These are phyloP conservation scores for Dactylellina leptospora DNA, from an alignment of 2,329 filamentous ascomycete genomes.

Conservation along the genomic window DNA sequence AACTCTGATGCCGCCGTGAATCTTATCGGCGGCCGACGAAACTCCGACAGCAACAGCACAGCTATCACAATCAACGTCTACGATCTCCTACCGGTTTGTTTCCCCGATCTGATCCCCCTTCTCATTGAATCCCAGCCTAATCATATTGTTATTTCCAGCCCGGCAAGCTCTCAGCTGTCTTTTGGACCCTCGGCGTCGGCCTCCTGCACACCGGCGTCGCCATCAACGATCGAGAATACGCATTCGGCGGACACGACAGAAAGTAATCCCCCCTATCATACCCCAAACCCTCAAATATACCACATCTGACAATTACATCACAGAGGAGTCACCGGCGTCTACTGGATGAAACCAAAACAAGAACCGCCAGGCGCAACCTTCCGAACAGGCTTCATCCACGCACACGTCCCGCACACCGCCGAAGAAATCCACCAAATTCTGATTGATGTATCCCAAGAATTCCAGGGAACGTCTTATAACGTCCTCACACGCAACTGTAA, in stretches of 20 bases:
- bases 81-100: constrained; percentile 73
- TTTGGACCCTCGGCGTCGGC: constrained; percentile 80
- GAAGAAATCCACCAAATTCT: constrained; percentile 77
- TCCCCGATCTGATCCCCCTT: constrained; percentile 53
- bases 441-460: constrained; percentile 73
- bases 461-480: constrained; percentile 80
- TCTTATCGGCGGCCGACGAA: constrained; percentile 20
- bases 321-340: constrained; percentile 75
- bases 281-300: not conserved
- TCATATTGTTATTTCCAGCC: constrained; percentile 64
- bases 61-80: constrained; percentile 81
- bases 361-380: constrained; percentile 82
- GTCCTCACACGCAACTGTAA: constrained; percentile 87
- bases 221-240: constrained; percentile 81
- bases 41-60: constrained; percentile 72
- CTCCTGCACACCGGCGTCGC: constrained; percentile 85
- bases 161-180: constrained; percentile 75
- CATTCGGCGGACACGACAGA: constrained; percentile 81
- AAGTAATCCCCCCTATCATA: constrained; percentile 57
- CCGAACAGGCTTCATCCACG: constrained; percentile 77
- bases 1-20: constrained; percentile 60
- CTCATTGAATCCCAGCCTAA: not conserved
- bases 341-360: constrained; percentile 77
- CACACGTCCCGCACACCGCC: constrained; percentile 75
- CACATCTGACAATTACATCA: not conserved